Base-by-base conservation (phyloP, 352 stramenopile species). In the Phytopythium mirpurense region DNA sequence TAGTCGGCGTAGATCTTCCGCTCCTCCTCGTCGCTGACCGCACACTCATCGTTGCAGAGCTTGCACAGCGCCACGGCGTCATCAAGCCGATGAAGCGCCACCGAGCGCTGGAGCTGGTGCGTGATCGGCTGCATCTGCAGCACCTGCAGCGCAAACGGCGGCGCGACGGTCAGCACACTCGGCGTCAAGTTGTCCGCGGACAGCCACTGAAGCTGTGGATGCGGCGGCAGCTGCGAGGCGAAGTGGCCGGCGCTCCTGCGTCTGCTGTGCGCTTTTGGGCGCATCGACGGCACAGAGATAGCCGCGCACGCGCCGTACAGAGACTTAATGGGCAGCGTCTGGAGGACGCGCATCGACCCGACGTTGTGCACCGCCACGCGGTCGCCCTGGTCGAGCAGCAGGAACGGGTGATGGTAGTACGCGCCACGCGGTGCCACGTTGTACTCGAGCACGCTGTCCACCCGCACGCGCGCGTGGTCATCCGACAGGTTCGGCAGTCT, bases 31-130 rank as follows among this genome's bases (percentile, higher is more conserved):
- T 85, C 64, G 29, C 68, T 74, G 1, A 95, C 52, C 10, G 70
- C 62, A 38, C 69, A 73, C 24, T 90, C 75, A n/a, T 87, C 70
- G 0, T 82, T 78, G 31, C 83, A 92, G 16, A 90, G 48, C 47
- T 83, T 71, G 24, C 67, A 83, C 18, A 94, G 55, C n/a, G 67
- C 63, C 11, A 91, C 71, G 0, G 83, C 81, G 43, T 92, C 75
- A 50, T 75, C 62, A 11, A 88, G 56, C 7, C 63, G 68, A 2
- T 60, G 42, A 16, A 64, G 62, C 7, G 52, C 56, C 21, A 83
- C 57, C 3, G 62, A 71, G 4, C 64, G 61, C 40, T 83, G 63
- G 5, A 93, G 56, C 50, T 84, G 67, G n/a, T 78, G 57, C 27
- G 59, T 50, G 37, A 93, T 57, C 1, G 78, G 60, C 14, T 67